Evolutionary conservation across 139 green algal species (phyloP), one percentile per base, ranked within the genome.

Genomic region (Diplosphaera chodatii): DNA sequence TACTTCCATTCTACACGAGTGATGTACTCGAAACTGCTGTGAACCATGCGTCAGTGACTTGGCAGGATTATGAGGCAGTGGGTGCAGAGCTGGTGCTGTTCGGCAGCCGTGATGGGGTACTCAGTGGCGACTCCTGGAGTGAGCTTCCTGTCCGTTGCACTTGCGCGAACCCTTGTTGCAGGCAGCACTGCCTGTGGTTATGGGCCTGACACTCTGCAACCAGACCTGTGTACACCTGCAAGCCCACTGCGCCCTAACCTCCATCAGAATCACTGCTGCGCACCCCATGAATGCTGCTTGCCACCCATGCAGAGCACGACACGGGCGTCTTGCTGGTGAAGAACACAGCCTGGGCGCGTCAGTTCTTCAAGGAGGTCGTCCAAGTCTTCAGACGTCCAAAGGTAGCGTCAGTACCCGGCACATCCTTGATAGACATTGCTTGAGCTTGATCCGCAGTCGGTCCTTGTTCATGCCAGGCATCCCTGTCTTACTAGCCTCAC

Each of bases 301-400:
- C 37, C 37, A 20, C 8, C 37, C 6, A 6, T 48, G 71, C 71
- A 76, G 71, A 63, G 63, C 63, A 73, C 31, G 72, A 78, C 73
- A 73, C 73, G 3, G 73, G 73, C 31, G 59, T 71, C 32, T 33
- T 78, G 55, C 56, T 78, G n/a, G 31, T 78, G 64, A 67, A 67
- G 66, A 78, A 78, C 73, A 69, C 66, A 5, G 66, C 72, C 55
- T 78, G 66, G 66, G 32, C 73, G 13, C 66, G 66, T 18, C 22
- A 29, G 15, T 59, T 78, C 32, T 63, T 78, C 15, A 32, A 40
- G 40, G 37, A 56, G 22, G 28, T 20, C 22, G 27, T 37, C n/a
- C 37, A 72, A 13, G 67, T 72, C 13, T 59, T 27, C 48, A 59
- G 18, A 25, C 48, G 48, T 3, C 48, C 48, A 23, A 59, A 59